Conservation (phyloP, 306 rosid genomes). For the Ormosia semicastrata region DNA sequence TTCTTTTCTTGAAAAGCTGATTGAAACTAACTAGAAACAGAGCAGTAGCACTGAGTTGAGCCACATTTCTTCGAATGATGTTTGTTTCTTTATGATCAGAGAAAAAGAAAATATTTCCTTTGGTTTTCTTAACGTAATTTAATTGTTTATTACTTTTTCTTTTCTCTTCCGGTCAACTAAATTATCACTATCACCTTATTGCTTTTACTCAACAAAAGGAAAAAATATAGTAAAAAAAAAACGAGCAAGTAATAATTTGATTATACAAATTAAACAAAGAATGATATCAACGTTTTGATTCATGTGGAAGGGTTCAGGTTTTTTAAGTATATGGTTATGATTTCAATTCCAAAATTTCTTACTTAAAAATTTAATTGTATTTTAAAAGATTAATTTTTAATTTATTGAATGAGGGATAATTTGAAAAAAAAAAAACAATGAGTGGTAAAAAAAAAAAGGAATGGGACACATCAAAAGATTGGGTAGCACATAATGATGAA, state of each 20-base stretch:
- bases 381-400: too few species aligned
- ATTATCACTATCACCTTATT: slow-evolving; percentile 29
- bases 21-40: not conserved
- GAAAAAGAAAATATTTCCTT: slow-evolving; percentile 16
- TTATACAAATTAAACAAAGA: not conserved
- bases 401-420: too few species aligned
- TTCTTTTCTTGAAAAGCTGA: not conserved
- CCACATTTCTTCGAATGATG: slow-evolving; percentile 28
- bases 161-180: slow-evolving; percentile 36
- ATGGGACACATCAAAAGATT: not conserved
- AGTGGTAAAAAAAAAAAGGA: not conserved
- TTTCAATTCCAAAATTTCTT: too few species aligned
- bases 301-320: too few species aligned
- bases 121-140: slow-evolving; percentile 26
- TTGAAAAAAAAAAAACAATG: not conserved
- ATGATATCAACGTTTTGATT: too few species aligned
- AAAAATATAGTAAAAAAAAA: slow-evolving; percentile 14
- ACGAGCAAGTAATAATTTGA: slow-evolving; percentile 30
- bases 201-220: slow-evolving; percentile 38
- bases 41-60: slow-evolving; percentile 8
- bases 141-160: slow-evolving; percentile 19
- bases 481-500: slow-evolving; percentile 6
- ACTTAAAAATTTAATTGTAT: too few species aligned
- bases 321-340: too few species aligned
- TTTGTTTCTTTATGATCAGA: slow-evolving; percentile 14